Conservation (phyloP, 495 filamentous ascomycete genomes). For the Pyrenula aspistea region DNA sequence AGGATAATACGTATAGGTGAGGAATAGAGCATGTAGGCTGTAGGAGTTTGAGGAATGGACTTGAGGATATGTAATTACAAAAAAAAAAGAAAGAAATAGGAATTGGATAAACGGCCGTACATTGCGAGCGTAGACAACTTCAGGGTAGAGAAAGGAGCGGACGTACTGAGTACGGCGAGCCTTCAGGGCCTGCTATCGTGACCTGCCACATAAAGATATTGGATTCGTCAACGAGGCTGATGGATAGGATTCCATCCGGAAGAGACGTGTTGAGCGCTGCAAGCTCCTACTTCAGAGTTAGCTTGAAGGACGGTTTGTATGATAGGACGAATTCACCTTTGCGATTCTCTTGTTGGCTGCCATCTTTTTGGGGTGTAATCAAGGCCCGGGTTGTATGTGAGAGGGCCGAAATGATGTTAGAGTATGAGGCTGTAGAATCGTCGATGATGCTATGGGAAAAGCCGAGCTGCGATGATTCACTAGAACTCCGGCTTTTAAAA, state of each 20-base stretch:
- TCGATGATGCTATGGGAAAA: too few species aligned
- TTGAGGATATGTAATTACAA: too few species aligned
- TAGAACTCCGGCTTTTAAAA: too few species aligned
- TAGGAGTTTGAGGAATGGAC: too few species aligned
- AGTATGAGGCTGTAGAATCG: too few species aligned
- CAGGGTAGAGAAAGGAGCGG: neutral
- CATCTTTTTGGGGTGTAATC: too few species aligned
- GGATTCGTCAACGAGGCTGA: slow-evolving; percentile 53
- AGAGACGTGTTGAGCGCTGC: slow-evolving; percentile 52
- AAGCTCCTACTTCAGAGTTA: slow-evolving; percentile 44
- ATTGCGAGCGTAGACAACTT: neutral
- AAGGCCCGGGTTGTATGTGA: too few species aligned
- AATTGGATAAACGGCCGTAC: neutral
- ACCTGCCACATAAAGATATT: slow-evolving; percentile 81
- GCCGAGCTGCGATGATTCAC: too few species aligned
- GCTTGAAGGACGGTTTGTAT: neutral
- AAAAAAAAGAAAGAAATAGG: slow-evolving; percentile 3
- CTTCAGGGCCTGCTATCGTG: slow-evolving; percentile 59
- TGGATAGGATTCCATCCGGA: slow-evolving; percentile 46
- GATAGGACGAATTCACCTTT: neutral
- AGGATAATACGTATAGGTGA: too few species aligned
- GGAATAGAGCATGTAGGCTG: too few species aligned
- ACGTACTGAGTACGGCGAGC: slow-evolving; percentile 60
- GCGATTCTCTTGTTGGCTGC: neutral
- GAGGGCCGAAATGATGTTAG: too few species aligned